These are phyloP conservation scores for Pseudogymnoascus sp. DNA, from an alignment of 2,329 filamentous ascomycete genomes.

Conservation along the genomic window DNA sequence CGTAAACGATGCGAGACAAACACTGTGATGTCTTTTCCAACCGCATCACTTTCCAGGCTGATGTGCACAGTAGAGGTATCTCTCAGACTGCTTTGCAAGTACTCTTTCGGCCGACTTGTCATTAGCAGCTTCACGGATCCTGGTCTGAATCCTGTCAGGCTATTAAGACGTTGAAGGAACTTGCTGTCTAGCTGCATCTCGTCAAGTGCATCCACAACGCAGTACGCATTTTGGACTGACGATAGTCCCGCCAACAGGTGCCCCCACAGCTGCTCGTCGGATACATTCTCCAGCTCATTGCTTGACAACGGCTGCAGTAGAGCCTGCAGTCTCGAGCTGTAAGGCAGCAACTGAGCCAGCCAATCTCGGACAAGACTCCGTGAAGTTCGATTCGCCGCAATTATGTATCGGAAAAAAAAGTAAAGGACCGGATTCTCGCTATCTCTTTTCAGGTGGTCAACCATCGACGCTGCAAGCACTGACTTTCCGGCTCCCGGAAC, in stretches of 20 bases:
- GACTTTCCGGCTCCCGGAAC: constrained; percentile 41
- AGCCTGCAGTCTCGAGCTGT: constrained; percentile 24
- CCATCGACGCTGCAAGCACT: constrained; percentile 28
- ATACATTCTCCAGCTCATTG: constrained; percentile 14
- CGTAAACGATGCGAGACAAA: constrained; percentile 11
- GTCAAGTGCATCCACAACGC: constrained; percentile 41
- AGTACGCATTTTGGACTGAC: constrained; percentile 27
- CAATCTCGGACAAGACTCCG: constrained; percentile 28
- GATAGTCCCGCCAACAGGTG: constrained; percentile 21
- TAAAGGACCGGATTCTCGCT: constrained; percentile 25
- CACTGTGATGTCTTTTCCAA: constrained; percentile 17
- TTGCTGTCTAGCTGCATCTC: constrained; percentile 11
- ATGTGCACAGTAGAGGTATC: constrained; percentile 17
- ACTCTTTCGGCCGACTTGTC: constrained; percentile 20
- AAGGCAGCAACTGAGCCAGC: constrained; percentile 27
- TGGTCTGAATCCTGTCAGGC: constrained; percentile 14
- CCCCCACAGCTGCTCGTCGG: constrained; percentile 26
- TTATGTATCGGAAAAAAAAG: constrained; percentile 35
- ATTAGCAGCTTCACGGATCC: constrained; percentile 17
- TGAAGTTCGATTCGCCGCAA: constrained; percentile 27
- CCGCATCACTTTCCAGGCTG: constrained; percentile 17
- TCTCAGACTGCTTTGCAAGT: constrained; percentile 17
- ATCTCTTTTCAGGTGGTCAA: constrained; percentile 17
- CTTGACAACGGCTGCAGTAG: constrained; percentile 13
- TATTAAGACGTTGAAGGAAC: constrained; percentile 14